Conservation (phyloP, 192 early-diverging fungal species). For the Ambispora gerdemannii region DNA sequence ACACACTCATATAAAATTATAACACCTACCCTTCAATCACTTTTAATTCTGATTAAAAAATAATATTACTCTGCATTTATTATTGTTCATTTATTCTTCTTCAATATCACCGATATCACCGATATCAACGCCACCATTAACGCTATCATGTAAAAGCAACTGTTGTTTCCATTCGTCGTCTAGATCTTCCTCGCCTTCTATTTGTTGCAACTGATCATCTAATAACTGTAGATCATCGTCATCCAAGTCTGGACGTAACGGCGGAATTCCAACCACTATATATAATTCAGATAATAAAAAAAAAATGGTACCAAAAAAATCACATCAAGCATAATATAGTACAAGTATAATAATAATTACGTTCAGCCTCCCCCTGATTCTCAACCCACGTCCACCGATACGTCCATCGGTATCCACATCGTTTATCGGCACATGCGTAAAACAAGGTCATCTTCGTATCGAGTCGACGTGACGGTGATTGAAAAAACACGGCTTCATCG, state of each 20-base stretch:
- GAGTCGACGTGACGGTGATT: constrained; percentile 54
- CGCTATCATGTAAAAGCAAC: too few species aligned
- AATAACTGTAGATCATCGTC: too few species aligned
- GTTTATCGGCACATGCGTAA: constrained; percentile 69
- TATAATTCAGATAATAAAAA: too few species aligned
- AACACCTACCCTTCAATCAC: too few species aligned
- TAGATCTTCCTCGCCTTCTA: not conserved
- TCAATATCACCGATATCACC: too few species aligned
- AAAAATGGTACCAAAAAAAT: not conserved
- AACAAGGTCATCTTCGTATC: constrained; percentile 79
- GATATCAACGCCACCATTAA: too few species aligned
- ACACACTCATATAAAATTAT: too few species aligned
- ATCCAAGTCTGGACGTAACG: not conserved
- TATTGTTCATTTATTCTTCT: too few species aligned
- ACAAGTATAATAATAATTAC: not conserved
- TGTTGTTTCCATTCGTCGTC: too few species aligned
- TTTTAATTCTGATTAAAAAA: too few species aligned
- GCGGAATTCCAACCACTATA: not conserved
- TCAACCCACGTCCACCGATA: not conserved
- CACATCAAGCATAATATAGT: not conserved
- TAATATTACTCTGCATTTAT: too few species aligned
- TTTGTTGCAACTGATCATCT: not conserved
- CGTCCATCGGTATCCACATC: constrained; percentile 70
- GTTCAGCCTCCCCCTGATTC: not conserved
- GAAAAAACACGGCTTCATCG: constrained; percentile 71